Evolutionary conservation across 371 early-diverging fungal species (phyloP), one percentile per base, ranked within the genome.

Genomic region (Rhizomucor pusillus): DNA sequence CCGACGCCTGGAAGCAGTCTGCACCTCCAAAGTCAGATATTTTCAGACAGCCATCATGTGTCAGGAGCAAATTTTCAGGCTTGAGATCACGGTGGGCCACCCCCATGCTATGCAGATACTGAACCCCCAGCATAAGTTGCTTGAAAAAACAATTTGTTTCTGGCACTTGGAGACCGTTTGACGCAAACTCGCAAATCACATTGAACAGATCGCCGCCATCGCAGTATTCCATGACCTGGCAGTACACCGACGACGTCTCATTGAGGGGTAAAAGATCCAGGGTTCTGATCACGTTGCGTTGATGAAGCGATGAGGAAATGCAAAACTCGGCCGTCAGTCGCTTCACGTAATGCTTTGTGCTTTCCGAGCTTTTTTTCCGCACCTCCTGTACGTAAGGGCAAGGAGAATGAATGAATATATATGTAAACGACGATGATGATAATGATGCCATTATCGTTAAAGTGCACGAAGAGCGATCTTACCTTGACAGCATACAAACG

Each of bases 21-120:
- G 77, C 70, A 39, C 67, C 65, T 29, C 95, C 95, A 77, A 95
- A 93, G 59, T 95, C 94, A 1, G 92, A 81, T 46, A 95, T 88
- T 67, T 93, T 93, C 59, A 93, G 75, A 57, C 91, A 87, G 1
- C 93, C 92, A 35, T 75, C 62, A 14, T 77, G 64, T 18, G 86
- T 89, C 14, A 96, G 63, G 3, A 96, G 73, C 58, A 89, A 55
- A 54, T 91, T 89, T 52, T 92, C 88, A 14, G 92, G 92, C 57
- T 91, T 89, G 47, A 93, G 55, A 54, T 84, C 83, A 37, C 90
- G 81, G 66, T 91, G 92, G 0, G 85, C 85, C 14, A 91, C 81
- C 4, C 90, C 90, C 57, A 84, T 67, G 1, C 67, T 54, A 52
- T 87, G 86, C 49, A 91, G 43, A 47, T 84, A 85, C 7, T 63